Evolutionary conservation across 495 filamentous ascomycete species (phyloP).

Genomic region (Aspergillus funiculosus): DNA sequence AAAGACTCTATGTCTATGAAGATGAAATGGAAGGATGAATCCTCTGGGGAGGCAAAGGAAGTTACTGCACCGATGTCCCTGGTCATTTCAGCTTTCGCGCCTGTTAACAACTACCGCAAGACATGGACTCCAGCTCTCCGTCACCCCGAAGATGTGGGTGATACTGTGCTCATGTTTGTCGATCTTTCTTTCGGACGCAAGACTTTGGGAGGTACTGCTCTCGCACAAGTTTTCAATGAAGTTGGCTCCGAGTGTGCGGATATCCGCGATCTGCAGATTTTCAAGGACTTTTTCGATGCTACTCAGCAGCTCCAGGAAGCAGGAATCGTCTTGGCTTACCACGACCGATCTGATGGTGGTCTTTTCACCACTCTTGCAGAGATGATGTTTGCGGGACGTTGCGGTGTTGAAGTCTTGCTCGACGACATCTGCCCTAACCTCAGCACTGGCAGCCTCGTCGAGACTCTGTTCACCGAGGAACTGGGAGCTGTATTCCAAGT

Average conservation of each 20-base stretch:
- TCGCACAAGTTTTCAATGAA: constrained; percentile 87
- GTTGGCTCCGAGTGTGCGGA: constrained; percentile 81
- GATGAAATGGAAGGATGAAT: constrained; percentile 82
- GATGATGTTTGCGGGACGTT: constrained; percentile 97
- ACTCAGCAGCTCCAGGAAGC: constrained; percentile 78
- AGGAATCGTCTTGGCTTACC: constrained; percentile 87
- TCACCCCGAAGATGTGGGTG: constrained; percentile 78
- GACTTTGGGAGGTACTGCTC: constrained; percentile 82
- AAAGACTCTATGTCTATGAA: constrained; percentile 99
- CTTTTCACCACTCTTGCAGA: constrained; percentile 86
- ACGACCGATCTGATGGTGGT: constrained; percentile 91
- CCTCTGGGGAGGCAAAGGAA: constrained; percentile 63
- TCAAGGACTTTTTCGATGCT: constrained; percentile 91
- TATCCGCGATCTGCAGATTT: constrained; percentile 69
- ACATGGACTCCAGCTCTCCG: constrained; percentile 93
- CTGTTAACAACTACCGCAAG: constrained; percentile 68
- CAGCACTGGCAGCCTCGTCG: constrained; percentile 58
- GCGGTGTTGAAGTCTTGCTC: constrained; percentile 79
- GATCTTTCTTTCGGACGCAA: constrained; percentile 75
- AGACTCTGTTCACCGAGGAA: constrained; percentile 90
- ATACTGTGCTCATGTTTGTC: constrained; percentile 84
- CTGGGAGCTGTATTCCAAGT: constrained; percentile 97
- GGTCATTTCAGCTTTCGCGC: constrained; percentile 83
- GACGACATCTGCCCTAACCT: constrained; percentile 57
- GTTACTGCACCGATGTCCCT: constrained; percentile 89